Conservation (phyloP, 352 stramenopile species). For the Phytophthora cactorum region DNA sequence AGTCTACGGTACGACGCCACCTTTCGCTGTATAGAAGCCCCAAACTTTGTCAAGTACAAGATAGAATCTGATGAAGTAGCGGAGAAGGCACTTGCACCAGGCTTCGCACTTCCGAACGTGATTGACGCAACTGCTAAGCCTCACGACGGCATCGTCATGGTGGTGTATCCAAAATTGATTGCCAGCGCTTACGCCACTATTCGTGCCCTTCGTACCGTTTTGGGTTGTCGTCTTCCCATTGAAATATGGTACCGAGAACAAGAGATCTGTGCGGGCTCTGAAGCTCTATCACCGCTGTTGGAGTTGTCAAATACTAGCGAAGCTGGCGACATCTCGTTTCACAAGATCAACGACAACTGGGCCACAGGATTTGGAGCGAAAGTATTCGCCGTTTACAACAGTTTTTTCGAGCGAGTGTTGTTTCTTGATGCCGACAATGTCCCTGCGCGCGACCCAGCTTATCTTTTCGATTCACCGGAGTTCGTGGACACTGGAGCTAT, state of each 20-base stretch:
- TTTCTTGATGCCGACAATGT: conserved; percentile 67
- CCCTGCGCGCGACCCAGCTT: conserved; percentile 46
- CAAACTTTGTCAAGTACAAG: conserved; percentile 44
- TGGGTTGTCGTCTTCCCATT: conserved; percentile 51
- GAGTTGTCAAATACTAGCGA: conserved; percentile 19
- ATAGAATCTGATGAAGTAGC: conserved; percentile 29
- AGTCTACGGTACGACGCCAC: conserved; percentile 35
- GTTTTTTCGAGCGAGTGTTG: conserved; percentile 45
- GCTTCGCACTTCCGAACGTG: conserved; percentile 23
- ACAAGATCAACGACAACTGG: conserved; percentile 30
- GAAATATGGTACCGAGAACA: conserved; percentile 57
- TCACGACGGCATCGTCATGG: conserved; percentile 50
- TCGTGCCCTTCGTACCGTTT: conserved; percentile 31
- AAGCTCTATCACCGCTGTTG: conserved; percentile 25
- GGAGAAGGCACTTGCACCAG: conserved; percentile 17
- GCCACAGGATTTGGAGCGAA: conserved; percentile 56
- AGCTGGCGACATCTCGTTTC: conserved; percentile 29
- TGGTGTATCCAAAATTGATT: conserved; percentile 57
- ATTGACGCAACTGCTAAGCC: not conserved
- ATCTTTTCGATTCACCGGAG: conserved; percentile 47
- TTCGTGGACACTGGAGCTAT: conserved; percentile 52
- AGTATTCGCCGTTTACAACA: conserved; percentile 50
- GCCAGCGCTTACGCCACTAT: conserved; percentile 33
- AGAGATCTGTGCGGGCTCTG: conserved; percentile 31
- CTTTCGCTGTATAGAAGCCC: conserved; percentile 49